These are phyloP conservation scores for Cunninghamia lanceolata DNA, from an alignment of 75 land plant species.

Conservation along the genomic window DNA sequence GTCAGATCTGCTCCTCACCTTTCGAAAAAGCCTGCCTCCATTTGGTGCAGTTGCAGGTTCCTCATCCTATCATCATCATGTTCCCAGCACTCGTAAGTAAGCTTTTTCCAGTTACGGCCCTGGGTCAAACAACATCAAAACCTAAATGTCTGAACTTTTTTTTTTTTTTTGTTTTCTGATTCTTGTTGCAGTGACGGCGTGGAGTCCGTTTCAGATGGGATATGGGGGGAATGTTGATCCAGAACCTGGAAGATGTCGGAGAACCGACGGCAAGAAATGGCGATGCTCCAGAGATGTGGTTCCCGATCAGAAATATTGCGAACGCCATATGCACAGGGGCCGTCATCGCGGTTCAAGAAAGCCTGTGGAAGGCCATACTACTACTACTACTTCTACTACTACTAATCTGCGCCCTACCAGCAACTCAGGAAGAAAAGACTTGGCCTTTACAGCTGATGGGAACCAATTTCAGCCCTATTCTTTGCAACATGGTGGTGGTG, in stretches of 20 bases:
- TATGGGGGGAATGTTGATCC: slow-evolving; percentile 44
- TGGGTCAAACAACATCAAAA: too few relatives aligned
- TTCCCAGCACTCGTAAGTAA: neutral
- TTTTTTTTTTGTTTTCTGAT: too few relatives aligned
- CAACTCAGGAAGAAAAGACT: neutral
- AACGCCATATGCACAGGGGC: slow-evolving; percentile 78
- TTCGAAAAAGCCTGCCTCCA: slow-evolving; percentile 33
- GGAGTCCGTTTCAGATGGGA: slow-evolving; percentile 27
- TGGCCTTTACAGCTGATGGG: slow-evolving; percentile 4
- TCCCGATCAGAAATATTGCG: slow-evolving; percentile 85
- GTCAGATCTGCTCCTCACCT: slow-evolving; percentile 34
- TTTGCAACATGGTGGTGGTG: slow-evolving; percentile 2
- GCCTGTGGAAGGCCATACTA: slow-evolving; percentile 42
- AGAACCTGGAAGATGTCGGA: slow-evolving; percentile 77
- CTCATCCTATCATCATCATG: slow-evolving; percentile 8
- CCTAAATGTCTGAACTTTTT: too few relatives aligned
- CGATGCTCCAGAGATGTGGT: slow-evolving; percentile 73
- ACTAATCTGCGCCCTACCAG: neutral
- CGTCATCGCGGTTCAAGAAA: slow-evolving; percentile 68
- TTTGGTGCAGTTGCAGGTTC: slow-evolving; percentile 15
- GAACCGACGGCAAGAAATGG: slow-evolving; percentile 90
- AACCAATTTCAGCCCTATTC: slow-evolving; percentile 25
- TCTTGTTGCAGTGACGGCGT: slow-evolving; percentile 7
- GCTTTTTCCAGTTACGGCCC: too few relatives aligned
- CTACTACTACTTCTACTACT: neutral